Conservation (phyloP, 768 basidiomycete species). For the Suillus subaureus region DNA sequence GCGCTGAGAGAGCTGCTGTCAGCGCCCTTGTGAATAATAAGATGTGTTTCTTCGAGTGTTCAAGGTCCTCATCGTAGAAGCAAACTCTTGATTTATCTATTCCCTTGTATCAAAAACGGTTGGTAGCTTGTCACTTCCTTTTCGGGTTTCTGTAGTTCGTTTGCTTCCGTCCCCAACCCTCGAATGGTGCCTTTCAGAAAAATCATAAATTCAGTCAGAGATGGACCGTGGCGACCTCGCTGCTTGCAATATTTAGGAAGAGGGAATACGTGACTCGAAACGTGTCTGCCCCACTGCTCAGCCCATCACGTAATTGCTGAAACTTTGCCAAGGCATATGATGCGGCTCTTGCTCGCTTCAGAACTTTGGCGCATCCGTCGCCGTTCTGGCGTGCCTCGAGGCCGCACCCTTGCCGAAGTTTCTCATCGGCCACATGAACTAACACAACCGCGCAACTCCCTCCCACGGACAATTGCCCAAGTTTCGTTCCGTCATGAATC, state of each 20-base stretch:
- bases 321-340: neutral
- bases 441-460: neutral
- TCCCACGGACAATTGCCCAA: neutral
- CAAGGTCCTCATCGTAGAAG: conserved; percentile 12
- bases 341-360: neutral
- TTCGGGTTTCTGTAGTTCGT: conserved; percentile 15
- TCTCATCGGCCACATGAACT: neutral
- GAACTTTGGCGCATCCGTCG: neutral
- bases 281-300: neutral
- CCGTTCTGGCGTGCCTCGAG: neutral
- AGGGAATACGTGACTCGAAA: neutral
- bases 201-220: neutral
- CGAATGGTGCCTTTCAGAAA: neutral
- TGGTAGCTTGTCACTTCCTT: conserved; percentile 12
- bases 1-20: neutral
- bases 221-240: neutral
- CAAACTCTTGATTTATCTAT: conserved; percentile 14
- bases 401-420: neutral
- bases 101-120: conserved; percentile 20
- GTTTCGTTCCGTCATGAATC: neutral
- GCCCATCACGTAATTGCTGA: neutral
- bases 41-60: neutral
- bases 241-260: neutral
- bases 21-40: no score
- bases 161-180: no score